Base-by-base conservation (phyloP, 2,329 filamentous ascomycete species). In the Aspergillus sp. region DNA sequence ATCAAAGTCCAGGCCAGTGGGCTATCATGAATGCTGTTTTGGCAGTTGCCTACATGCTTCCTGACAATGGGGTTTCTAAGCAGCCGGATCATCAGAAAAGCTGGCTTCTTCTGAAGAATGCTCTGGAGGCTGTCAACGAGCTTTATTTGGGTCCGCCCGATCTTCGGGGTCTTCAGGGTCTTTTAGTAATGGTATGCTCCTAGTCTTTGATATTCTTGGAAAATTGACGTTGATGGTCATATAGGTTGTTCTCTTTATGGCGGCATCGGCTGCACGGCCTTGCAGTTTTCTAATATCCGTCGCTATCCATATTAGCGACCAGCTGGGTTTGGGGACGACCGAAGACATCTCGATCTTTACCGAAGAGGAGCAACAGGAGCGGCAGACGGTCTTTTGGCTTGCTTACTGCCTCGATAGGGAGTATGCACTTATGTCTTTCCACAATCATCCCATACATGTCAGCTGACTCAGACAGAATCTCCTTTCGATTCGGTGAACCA, bases 351-450 rank as follows among this genome's bases (percentile, higher is more conserved):
- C 41, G n/a, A 12, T 38, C 3, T 38, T 64, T 6, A 57, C 19
- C 12, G 5, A 52, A 1, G 57, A 64, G 7, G 58, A 63, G 10
- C 21, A 17, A 15, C 53, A 63, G 21, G 49, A 65, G 4, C 60
- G 59, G 39, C 57, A 49, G 15, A 61, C 47, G 12, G 39, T 65
- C 10, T 67, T 65, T 36, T 67, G 63, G 65, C 53, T 65, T 12
- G 55, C 63, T 10, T 67, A 65, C 45, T 62, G 61, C 25, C 38
- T 67, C 13, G 65, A 67, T 60, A 61, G 59, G 55, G 65, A 67
- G 65, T 67, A 62, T 32, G 62, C 13, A 13, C 12, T 1, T 4
- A n/a, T 51, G 12, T 15, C 10, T 12, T 21, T 19, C 12, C 3
- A 3, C 19, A 9, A 32, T n/a, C n/a, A 17, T 9, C 4, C 5